phyloP scores from a whole-genome alignment of 2,329 filamentous ascomycete species.

The Trichoderma atrobrunneum region DNA sequence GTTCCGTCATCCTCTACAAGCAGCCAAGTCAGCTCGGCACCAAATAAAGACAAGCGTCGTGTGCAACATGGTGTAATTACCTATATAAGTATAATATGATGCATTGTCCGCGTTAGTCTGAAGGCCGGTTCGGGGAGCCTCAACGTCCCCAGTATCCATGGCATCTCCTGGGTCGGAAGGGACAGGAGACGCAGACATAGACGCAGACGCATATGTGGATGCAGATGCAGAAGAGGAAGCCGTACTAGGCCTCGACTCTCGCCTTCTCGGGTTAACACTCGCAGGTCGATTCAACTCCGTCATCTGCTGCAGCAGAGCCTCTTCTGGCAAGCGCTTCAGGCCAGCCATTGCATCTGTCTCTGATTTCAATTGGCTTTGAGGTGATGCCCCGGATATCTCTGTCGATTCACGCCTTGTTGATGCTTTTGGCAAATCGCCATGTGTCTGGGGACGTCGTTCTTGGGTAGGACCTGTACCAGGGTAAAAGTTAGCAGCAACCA shows the following conservation, averaged over 20 bases:
- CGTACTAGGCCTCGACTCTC: not conserved
- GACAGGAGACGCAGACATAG: not conserved
- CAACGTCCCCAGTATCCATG: not conserved
- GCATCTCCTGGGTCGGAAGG: not conserved
- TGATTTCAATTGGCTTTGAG: not conserved
- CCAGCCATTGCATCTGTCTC: not conserved
- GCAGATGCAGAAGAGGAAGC: not conserved
- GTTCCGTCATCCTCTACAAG: not conserved
- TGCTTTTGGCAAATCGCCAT: not conserved
- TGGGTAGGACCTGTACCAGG: not conserved
- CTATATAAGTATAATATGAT: constrained; percentile 13
- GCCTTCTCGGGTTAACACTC: not conserved
- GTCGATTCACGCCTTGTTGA: not conserved
- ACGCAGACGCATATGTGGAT: not conserved
- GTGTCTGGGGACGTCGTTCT: not conserved
- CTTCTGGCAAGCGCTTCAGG: constrained; percentile 26
- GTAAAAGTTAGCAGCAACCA: not conserved
- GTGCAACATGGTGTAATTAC: not conserved
- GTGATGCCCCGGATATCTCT: not conserved
- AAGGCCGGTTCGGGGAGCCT: not conserved
- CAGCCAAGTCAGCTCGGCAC: not conserved
- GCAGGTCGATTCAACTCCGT: not conserved
- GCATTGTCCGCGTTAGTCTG: not conserved
- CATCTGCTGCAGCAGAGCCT: constrained; percentile 18
- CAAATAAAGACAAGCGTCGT: not conserved